phyloP scores from a whole-genome alignment of 352 stramenopile genomes.

The Phytopythium helicoides region DNA sequence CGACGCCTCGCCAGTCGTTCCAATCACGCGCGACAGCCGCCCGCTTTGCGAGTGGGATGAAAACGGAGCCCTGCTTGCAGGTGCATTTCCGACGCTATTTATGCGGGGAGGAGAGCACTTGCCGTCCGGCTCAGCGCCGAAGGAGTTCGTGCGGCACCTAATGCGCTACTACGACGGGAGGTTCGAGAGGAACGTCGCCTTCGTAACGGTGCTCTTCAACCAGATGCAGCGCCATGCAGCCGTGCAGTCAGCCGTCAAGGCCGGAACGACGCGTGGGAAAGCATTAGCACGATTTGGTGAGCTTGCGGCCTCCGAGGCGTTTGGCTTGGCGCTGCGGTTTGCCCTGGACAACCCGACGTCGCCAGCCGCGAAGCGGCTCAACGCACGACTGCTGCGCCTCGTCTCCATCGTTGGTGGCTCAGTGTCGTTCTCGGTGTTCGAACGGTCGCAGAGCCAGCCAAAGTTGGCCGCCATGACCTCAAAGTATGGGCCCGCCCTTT shows the following conservation, averaged over 20 bases:
- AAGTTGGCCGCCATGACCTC: slow-evolving; percentile 20
- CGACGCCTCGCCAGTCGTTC: too few species aligned
- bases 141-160: slow-evolving; percentile 1
- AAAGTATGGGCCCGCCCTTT: slow-evolving; percentile 13
- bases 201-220: slow-evolving; percentile 12
- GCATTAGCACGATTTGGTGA: slow-evolving; percentile 8
- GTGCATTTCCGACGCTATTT: slow-evolving; percentile 12
- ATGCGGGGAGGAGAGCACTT: neutral
- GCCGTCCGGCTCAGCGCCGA: neutral
- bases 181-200: slow-evolving; percentile 6
- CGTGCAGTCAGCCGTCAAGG: slow-evolving; percentile 5
- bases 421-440: slow-evolving; percentile 26
- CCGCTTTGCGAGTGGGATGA: slow-evolving; percentile 12
- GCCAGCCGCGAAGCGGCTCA: slow-evolving; percentile 9
- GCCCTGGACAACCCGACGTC: too few species aligned
- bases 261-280: neutral
- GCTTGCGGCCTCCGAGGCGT: too few species aligned
- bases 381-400: slow-evolving; percentile 13
- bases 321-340: too few species aligned
- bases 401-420: slow-evolving; percentile 12
- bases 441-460: slow-evolving; percentile 10
- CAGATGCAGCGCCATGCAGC: slow-evolving; percentile 12
- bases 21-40: neutral
- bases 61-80: slow-evolving; percentile 10
- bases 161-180: slow-evolving; percentile 14